A percentile compares a stretch with the other conserved stretches of the same genome.
phyloP scores from a whole-genome alignment of 1,284 basidiomycete species.

The Pseudozyma tsukubaensis region DNA sequence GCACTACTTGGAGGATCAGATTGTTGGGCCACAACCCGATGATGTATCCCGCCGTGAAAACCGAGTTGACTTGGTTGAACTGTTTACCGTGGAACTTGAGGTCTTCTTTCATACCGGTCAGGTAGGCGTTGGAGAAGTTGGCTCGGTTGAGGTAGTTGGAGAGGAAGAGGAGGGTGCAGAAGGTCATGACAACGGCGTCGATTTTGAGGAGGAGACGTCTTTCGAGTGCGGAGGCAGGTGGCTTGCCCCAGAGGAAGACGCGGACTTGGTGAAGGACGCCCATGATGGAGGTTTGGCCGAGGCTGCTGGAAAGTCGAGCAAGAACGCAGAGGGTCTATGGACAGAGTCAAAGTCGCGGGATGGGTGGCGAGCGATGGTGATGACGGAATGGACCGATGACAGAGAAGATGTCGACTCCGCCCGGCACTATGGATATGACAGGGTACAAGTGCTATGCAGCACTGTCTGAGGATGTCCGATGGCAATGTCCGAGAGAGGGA shows the following conservation, averaged over 20 bases:
- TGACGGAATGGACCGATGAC: no score
- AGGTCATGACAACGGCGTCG: slow-evolving; percentile 54
- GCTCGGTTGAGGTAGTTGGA: slow-evolving; percentile 54
- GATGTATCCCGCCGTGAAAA: slow-evolving; percentile 67
- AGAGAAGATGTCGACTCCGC: no score
- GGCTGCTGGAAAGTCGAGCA: no score
- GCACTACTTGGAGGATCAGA: slow-evolving; percentile 62
- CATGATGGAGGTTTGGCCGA: slow-evolving; percentile 19
- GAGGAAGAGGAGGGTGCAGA: slow-evolving; percentile 43
- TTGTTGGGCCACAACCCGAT: slow-evolving; percentile 62
- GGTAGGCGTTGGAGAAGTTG: slow-evolving; percentile 71
- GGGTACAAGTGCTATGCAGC: no score
- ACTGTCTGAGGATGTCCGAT: no score
- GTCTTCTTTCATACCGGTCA: slow-evolving; percentile 85
- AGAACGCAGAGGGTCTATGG: no score
- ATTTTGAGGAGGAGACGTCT: slow-evolving; percentile 47
- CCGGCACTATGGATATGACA: no score
- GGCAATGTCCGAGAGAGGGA: no score
- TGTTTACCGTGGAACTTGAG: slow-evolving; percentile 78
- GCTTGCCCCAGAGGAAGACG: slow-evolving; percentile 48
- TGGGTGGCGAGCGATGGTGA: no score
- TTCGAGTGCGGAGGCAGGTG: slow-evolving; percentile 39
- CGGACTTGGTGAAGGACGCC: slow-evolving; percentile 31
- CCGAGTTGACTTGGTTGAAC: slow-evolving; percentile 74
- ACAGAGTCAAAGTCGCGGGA: no score